These are phyloP conservation scores for Coriolopsis trogii DNA, from an alignment of 1,284 basidiomycete genomes.

Conservation along the genomic window DNA sequence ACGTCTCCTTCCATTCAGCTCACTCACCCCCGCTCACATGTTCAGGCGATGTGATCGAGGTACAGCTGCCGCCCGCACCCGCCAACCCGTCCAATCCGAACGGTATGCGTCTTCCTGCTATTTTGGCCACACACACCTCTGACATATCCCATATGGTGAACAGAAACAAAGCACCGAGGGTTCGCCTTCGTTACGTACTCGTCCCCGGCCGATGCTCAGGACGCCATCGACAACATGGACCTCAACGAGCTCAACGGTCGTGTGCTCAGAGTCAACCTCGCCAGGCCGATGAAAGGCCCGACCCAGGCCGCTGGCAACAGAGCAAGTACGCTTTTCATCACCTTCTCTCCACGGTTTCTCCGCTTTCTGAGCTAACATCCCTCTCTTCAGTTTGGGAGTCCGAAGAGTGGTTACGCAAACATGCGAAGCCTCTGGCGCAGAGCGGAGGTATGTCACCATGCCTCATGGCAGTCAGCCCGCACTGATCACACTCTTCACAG, in stretches of 20 bases:
- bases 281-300: slow-evolving; percentile 69
- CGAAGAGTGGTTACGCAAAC: slow-evolving; percentile 78
- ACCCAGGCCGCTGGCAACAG: slow-evolving; percentile 69
- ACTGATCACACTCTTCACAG: slow-evolving; percentile 35
- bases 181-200: slow-evolving; percentile 82
- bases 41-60: slow-evolving; percentile 79
- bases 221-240: slow-evolving; percentile 90
- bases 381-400: slow-evolving; percentile 76
- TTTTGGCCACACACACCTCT: neutral
- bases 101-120: slow-evolving; percentile 39
- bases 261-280: slow-evolving; percentile 78
- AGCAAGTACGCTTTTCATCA: slow-evolving; percentile 64
- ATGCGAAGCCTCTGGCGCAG: slow-evolving; percentile 71
- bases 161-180: slow-evolving; percentile 78
- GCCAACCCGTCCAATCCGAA: slow-evolving; percentile 59
- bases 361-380: neutral
- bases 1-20: slow-evolving; percentile 5
- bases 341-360: slow-evolving; percentile 12
- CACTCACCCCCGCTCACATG: slow-evolving; percentile 5
- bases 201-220: slow-evolving; percentile 78
- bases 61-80: slow-evolving; percentile 73
- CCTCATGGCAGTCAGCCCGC: slow-evolving; percentile 2
- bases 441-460: slow-evolving; percentile 58
- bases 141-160: slow-evolving; percentile 17
- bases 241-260: slow-evolving; percentile 76